Evolutionary conservation across 306 rosid genomes (phyloP), one percentile per base, ranked within the genome.

Genomic region (Pyrus bretschneideri): DNA sequence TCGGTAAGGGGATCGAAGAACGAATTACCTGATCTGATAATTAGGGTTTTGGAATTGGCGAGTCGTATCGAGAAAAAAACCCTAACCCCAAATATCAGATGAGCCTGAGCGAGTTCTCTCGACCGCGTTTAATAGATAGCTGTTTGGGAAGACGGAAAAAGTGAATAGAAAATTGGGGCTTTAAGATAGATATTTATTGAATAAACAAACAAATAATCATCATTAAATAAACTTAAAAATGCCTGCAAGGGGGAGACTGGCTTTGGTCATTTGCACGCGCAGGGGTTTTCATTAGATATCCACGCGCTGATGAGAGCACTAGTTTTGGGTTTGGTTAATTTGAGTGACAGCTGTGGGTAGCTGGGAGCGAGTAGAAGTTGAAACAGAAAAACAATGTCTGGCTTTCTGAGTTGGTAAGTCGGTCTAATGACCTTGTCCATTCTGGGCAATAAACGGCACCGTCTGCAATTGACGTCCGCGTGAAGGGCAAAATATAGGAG

Each of bases 1-100:
- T 45, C 21, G 55, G 18, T 38, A 58, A 0, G 3, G 55, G 63
- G 61, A 76, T 38, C 35, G 6, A 23, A 74, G 59, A 29, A n/a
- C 44, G 17, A 42, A 55, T 25, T 78, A 88, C 96, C 96, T 83
- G 88, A 86, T 86, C 88, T 78, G 81, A 86, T 74, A 70, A 35
- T 85, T 83, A 83, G 91, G 88, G 89, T 79, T 86, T 80, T 78
- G 78, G 71, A 35, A 66, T 61, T 17, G 61, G 42, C 17, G 61
- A 22, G 51, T 57, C 19, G 54, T 21, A 35, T 21, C 69, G 69
- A 75, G 58, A 21, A 51, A 31, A 31, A 81, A 85, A 87, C 79
- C 86, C 90, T 80, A 21, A 77, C 45, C 52, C 35, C 15, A 22
- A 54, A 76, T 74, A 80, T 58, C 82, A 85, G 93, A 88, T 74